phyloP scores from a whole-genome alignment of 164 flowering plant species.

The Magnolia kwangsiensis region DNA sequence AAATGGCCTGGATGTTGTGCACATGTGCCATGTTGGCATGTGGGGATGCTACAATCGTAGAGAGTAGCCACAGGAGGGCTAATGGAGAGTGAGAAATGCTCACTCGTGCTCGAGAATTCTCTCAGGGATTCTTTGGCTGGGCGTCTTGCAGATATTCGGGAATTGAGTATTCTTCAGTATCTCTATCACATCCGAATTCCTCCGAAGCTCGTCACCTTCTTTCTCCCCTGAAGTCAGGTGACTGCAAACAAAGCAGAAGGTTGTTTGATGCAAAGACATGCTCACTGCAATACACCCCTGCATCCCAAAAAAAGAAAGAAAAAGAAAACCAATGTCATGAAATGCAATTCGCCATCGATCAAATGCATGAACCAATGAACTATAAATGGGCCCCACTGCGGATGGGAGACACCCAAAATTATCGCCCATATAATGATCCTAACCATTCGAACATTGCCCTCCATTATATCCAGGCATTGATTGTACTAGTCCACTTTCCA shows the following conservation, averaged over 20 bases:
- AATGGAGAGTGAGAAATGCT: conserved; percentile 18
- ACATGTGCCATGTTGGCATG: neutral
- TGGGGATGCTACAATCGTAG: neutral
- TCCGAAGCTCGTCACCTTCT: conserved; percentile 78
- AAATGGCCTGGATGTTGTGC: neutral
- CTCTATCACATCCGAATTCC: conserved; percentile 71
- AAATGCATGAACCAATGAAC: neutral
- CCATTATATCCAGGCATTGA: neutral
- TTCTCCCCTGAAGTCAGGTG: conserved; percentile 89
- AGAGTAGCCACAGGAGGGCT: neutral
- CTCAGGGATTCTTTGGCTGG: conserved; percentile 48
- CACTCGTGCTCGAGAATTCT: conserved; percentile 76
- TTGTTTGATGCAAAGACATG: conserved; percentile 63
- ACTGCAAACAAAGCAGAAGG: conserved; percentile 80
- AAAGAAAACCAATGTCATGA: neutral
- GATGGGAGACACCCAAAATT: neutral
- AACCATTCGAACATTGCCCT: neutral
- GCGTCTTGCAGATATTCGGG: conserved; percentile 46
- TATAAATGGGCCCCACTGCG: neutral
- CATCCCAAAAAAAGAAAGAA: conserved; percentile 4
- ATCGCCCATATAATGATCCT: neutral
- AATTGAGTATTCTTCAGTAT: conserved; percentile 69
- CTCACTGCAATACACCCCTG: conserved; percentile 91
- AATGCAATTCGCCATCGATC: neutral
- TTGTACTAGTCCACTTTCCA: no score